Evolutionary conservation across 805 yeast genomes (phyloP).

Genomic region (Groenewaldozyma tartarivorans): DNA sequence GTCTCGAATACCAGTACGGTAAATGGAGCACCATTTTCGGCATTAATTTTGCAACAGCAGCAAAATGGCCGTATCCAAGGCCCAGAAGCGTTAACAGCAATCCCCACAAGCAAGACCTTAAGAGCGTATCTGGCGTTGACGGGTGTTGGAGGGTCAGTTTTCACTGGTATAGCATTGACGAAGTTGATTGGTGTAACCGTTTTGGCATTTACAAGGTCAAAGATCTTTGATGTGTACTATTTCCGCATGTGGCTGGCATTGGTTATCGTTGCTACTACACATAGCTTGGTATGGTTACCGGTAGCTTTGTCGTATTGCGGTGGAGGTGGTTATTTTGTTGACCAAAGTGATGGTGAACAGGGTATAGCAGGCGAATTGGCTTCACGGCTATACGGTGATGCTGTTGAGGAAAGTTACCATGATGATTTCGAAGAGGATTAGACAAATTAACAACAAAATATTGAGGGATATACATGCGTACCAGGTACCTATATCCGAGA

Average conservation of each 20-base stretch:
- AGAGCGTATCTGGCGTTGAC: slow-evolving; percentile 49
- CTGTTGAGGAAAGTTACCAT: slow-evolving; percentile 3
- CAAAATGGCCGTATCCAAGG: slow-evolving; percentile 12
- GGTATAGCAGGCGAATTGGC: slow-evolving; percentile 24
- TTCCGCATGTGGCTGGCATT: slow-evolving; percentile 91
- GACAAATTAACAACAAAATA: not conserved
- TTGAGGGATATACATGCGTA: too few species aligned
- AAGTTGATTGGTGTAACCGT: slow-evolving; percentile 82
- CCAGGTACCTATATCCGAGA: too few species aligned
- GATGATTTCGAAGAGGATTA: slow-evolving; percentile 1
- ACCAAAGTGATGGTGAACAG: slow-evolving; percentile 23
- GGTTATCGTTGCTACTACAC: slow-evolving; percentile 67
- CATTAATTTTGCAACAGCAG: not conserved
- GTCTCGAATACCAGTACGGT: slow-evolving; percentile 23
- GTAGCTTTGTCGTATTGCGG: slow-evolving; percentile 57
- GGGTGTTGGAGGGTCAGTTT: slow-evolving; percentile 81
- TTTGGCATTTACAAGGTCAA: slow-evolving; percentile 75
- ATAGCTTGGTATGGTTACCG: slow-evolving; percentile 73
- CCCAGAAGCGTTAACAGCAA: slow-evolving; percentile 20
- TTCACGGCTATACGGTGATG: slow-evolving; percentile 14
- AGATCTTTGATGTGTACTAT: slow-evolving; percentile 84
- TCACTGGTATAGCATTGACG: slow-evolving; percentile 85
- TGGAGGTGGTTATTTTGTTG: slow-evolving; percentile 41
- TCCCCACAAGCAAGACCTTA: slow-evolving; percentile 18
- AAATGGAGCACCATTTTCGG: not conserved